Evolutionary conservation across 2,329 filamentous ascomycete genomes (phyloP), one percentile per base, ranked within the genome.

Genomic region (Neofusicoccum laricinum): DNA sequence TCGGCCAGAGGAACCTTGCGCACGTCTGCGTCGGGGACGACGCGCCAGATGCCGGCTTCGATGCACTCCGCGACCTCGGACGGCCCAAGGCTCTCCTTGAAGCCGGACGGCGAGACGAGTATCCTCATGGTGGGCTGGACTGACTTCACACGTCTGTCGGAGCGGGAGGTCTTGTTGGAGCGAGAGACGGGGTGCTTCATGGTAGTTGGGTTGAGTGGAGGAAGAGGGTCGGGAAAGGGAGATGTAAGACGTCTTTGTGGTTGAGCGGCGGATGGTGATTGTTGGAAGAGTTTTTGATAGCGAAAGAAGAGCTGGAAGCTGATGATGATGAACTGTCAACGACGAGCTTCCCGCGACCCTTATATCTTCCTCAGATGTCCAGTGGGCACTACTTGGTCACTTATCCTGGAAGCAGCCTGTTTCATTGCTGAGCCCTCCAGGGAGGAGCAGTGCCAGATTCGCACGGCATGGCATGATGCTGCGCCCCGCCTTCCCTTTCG

Each of bases 1-100:
- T 85, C 83, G 2, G 83, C 80, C 8, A 85, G 73, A 11, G 83
- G 82, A 3, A 82, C 78, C 68, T 84, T 84, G 57, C 73, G 78
- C 43, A 84, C 70, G 1, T 72, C 68, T 15, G 80, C 78, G 43
- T 76, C 71, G n/a, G 77, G 77, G 3, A 81, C 67, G 2, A 81
- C 81, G 15, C 78, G 77, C 0, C 79, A 72, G 21, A 84, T 77
- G 2, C 82, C 83, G 3, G 73, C 72, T 67, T 82, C 80, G 63
- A 85, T 85, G 63, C 81, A 83, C 64, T 82, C 76, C 0, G 82
- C 82, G 1, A 81, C 82, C n/a, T 75, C 73, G 14, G 79, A 74
- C 2, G 83, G 81, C 15, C 79, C 76, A 3, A 85, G 77, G 55
- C 81, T 84, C 30, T 83, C 82, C 65, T 85, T 85, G 76, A 85